Evolutionary conservation across 768 basidiomycete genomes (phyloP).

Genomic region (Auricularia heimuer): DNA sequence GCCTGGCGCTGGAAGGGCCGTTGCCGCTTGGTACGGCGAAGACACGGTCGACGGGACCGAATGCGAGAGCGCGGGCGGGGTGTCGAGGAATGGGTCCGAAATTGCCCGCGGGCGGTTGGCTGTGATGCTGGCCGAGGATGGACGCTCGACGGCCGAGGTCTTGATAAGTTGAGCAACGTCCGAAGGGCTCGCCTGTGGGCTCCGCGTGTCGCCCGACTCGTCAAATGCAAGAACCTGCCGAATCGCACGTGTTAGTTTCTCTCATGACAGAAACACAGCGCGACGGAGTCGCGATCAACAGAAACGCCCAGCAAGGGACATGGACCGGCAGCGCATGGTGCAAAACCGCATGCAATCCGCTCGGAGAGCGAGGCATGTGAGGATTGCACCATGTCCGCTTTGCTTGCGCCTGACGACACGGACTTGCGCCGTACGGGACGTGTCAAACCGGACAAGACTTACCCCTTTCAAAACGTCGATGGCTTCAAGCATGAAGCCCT

Average conservation of each 20-base stretch:
- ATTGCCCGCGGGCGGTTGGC: slow-evolving; percentile 34
- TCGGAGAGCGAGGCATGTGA: too few relatives aligned
- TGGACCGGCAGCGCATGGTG: neutral
- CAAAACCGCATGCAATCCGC: too few relatives aligned
- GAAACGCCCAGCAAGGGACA: slow-evolving; percentile 21
- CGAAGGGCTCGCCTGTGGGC: slow-evolving; percentile 15
- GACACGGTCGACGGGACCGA: slow-evolving; percentile 47
- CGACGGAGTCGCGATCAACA: slow-evolving; percentile 7
- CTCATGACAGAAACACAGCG: too few relatives aligned
- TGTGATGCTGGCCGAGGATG: slow-evolving; percentile 62
- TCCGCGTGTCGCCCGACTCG: slow-evolving; percentile 36
- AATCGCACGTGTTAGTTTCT: neutral
- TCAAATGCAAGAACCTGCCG: slow-evolving; percentile 61
- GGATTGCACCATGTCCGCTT: too few relatives aligned
- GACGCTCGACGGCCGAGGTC: slow-evolving; percentile 27
- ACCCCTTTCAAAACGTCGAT: slow-evolving; percentile 87
- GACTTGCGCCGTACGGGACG: neutral
- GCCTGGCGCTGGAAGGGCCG: slow-evolving; percentile 7
- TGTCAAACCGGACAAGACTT: slow-evolving; percentile 22
- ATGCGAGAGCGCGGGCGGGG: slow-evolving; percentile 53
- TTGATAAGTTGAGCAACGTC: neutral
- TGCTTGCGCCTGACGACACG: too few relatives aligned
- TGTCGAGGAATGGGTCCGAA: slow-evolving; percentile 44
- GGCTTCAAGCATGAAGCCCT: slow-evolving; percentile 90
- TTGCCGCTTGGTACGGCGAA: slow-evolving; percentile 23